Base-by-base conservation (phyloP, 2,329 filamentous ascomycete species). In the Hypoxylon sp. region DNA sequence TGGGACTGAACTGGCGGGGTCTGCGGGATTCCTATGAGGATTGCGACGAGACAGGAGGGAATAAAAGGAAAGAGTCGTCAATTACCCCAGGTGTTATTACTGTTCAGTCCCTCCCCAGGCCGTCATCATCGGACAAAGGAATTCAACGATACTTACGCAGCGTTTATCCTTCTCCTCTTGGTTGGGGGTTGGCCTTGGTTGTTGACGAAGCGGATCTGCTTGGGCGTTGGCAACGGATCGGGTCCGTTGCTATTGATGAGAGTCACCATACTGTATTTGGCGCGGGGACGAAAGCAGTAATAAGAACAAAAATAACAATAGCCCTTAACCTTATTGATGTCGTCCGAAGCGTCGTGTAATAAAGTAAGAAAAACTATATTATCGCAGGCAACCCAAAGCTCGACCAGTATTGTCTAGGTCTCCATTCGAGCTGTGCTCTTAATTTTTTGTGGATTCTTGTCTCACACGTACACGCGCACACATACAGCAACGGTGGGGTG, bases 121-220 rank as follows among this genome's bases (percentile, higher is more conserved):
- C 60, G 51, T 54, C 46, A 47, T 29, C 34, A 61, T 43, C 56
- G 67, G 53, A 61, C 51, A 69, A 60, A 67, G 45, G 57, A 64
- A 63, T 61, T 67, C 60, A 59, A 61, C 46, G 60, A 71, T 57
- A 85, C 89, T 79, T 84, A 92, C 88, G 92, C 92, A 74, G 91
- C 90, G 80, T 90, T 93, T 74, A 95, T 92, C 73, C 92, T 85
- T 75, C 92, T 86, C 73, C 91, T 85, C 79, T 94, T 95, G 25
- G 90, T 90, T 67, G 92, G 91, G 51, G 92, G 92, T 70, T 92
- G 90, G 67, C 92, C 91, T 79, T 94, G 91, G 74, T 90, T 93
- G 70, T 93, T 91, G 72, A 95, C 91, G 77, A 94, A 95, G 72
- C 91, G 90, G 71, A 93, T 92, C 76, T 86, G 85, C 77, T 86